phyloP scores from a whole-genome alignment of 306 rosid genomes.

The Fragaria vesca region DNA sequence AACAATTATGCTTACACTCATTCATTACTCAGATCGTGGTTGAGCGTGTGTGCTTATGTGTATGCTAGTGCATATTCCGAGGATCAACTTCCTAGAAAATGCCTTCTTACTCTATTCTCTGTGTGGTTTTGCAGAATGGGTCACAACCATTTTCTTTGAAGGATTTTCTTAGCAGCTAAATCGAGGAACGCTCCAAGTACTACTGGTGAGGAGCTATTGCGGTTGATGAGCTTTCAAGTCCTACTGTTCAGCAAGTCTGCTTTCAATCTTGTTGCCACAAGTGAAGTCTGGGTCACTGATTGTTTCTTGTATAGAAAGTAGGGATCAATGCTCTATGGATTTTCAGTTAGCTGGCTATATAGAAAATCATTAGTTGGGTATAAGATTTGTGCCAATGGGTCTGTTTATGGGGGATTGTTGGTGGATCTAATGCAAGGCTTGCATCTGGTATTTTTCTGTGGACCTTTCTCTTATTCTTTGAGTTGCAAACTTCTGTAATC shows the following conservation, averaged over 20 bases:
- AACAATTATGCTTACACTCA: not conserved
- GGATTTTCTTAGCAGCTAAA: slow-evolving; percentile 69
- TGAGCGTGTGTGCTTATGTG: not conserved
- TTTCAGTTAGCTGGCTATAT: slow-evolving; percentile 16
- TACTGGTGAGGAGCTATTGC: slow-evolving; percentile 21
- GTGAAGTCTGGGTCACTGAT: slow-evolving; percentile 19
- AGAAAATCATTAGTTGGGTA: slow-evolving; percentile 16
- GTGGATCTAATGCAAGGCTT: slow-evolving; percentile 26
- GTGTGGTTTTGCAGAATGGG: slow-evolving; percentile 57
- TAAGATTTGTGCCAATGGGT: slow-evolving; percentile 18
- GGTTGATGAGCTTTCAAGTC: not conserved
- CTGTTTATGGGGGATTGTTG: not conserved
- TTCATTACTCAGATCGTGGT: not conserved
- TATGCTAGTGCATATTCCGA: not conserved
- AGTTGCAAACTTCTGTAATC: slow-evolving; percentile 16
- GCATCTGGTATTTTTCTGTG: slow-evolving; percentile 5
- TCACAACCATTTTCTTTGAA: slow-evolving; percentile 59
- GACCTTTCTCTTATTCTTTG: not conserved
- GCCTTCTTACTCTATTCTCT: slow-evolving; percentile 23
- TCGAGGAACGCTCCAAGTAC: slow-evolving; percentile 19
- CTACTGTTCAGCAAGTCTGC: slow-evolving; percentile 1
- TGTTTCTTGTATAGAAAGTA: slow-evolving; percentile 20
- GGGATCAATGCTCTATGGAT: slow-evolving; percentile 14
- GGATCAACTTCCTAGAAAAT: not conserved
- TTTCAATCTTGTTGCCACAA: slow-evolving; percentile 27